Evolutionary conservation across 2,329 filamentous ascomycete species (phyloP), one percentile per base, ranked within the genome.

Genomic region (Alternaria triticimaculans): DNA sequence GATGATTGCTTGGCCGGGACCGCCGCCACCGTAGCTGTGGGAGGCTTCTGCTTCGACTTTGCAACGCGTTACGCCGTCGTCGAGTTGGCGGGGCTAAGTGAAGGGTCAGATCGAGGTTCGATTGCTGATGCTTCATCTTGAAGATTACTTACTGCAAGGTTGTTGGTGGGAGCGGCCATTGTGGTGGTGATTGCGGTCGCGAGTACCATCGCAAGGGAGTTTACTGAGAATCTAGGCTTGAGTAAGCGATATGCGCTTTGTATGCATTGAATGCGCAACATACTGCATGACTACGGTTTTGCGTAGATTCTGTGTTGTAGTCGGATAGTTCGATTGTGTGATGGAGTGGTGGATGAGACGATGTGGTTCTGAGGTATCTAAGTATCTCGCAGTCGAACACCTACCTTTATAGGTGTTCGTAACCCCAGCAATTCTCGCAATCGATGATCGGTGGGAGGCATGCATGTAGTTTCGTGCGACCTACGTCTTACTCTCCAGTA

Each of bases 1-100:
- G 37, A 41, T 2, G 2, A 5, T 4, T 0, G 0, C 1, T 41
- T 41, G 37, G 9, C 1, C 1, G 37, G 1, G 1, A 15, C 37
- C 1, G 37, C 37, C 37, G n/a, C 37, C 37, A 9, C 37, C 37
- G n/a, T 41, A 41, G n/a, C 9, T 0, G 37, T 41, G 37, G 4
- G 37, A 41, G 15, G 37, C 37, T 41, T 41, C 0, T 0, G 37
- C 37, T 18, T 41, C 37, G 37, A 41, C 37, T 41, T 41, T 41
- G n/a, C 37, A 41, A 9, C 37, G 37, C 4, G n/a, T 41, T 41
- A 41, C 37, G 37, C 37, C 37, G 37, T 41, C 37, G 9, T 18
- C 37, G 21, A 21, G 21, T 41, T 41, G 37, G 37, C 37, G 37
- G 37, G 6, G 37, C 37, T 41, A 5, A 3, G n/a, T 0, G 15